These are phyloP conservation scores for Cladosporium sp. DNA, from an alignment of 2,329 filamentous ascomycete genomes.

Conservation along the genomic window DNA sequence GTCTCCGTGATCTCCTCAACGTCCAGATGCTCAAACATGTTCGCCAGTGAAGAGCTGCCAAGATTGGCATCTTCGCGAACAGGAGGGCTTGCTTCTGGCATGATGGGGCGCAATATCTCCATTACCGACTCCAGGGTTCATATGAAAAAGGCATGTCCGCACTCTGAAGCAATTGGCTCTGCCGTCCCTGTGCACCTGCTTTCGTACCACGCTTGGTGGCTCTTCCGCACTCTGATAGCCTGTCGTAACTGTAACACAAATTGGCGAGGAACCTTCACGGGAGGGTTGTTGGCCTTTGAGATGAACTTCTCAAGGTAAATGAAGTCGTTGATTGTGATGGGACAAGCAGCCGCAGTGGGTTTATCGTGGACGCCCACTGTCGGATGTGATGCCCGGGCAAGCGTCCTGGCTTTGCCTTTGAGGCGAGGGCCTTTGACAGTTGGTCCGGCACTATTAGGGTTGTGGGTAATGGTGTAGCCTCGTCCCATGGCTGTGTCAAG, in stretches of 20 bases:
- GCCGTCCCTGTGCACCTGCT: neutral
- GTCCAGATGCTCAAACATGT: neutral
- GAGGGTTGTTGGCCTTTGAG: neutral
- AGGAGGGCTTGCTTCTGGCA: neutral
- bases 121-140: neutral
- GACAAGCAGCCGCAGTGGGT: neutral
- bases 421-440: neutral
- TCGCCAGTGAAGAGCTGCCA: neutral
- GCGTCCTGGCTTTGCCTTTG: constrained; percentile 5
- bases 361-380: too few relatives aligned
- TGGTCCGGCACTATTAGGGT: neutral
- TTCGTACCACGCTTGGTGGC: neutral
- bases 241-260: neutral
- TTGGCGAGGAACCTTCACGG: neutral
- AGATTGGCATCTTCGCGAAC: neutral
- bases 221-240: neutral
- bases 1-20: neutral
- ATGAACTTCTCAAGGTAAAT: neutral
- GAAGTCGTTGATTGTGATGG: neutral
- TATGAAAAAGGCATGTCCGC: neutral
- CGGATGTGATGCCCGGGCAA: neutral
- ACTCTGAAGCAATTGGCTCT: neutral
- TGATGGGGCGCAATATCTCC: neutral
- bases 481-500: neutral
- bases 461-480: neutral